A percentile compares a stretch with the other conserved stretches of the same genome.
phyloP scores from a whole-genome alignment of 169 alveolate genomes.

The Eimeria necatrix region DNA sequence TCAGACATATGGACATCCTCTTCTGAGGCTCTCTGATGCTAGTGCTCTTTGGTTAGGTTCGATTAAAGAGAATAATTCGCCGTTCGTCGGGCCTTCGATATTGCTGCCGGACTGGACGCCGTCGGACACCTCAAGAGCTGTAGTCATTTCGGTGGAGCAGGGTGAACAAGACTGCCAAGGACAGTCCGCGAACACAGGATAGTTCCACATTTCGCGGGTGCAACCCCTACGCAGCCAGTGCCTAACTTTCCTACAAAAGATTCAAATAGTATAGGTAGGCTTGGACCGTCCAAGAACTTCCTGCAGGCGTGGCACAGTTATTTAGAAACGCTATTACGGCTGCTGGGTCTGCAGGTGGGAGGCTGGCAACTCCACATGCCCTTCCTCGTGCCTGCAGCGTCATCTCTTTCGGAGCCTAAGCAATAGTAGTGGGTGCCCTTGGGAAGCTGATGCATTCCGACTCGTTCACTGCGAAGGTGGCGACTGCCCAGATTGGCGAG shows the following conservation, averaged over 20 bases:
- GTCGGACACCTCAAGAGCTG: slow-evolving; percentile 16
- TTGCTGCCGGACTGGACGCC: slow-evolving; percentile 61
- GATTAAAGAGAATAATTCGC: slow-evolving; percentile 13
- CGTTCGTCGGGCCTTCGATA: slow-evolving; percentile 35
- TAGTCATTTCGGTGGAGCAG: slow-evolving; percentile 5
- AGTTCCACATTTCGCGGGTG: neutral
- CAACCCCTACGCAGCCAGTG: neutral
- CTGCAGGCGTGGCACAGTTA: too few species aligned
- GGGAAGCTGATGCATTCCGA: slow-evolving; percentile 45
- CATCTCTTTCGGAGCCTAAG: slow-evolving; percentile 10
- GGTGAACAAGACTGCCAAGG: slow-evolving; percentile 52
- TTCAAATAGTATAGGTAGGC: too few species aligned
- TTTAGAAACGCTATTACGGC: neutral
- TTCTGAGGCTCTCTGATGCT: slow-evolving; percentile 40
- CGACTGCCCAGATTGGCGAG: slow-evolving; percentile 58
- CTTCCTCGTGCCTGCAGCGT: slow-evolving; percentile 58
- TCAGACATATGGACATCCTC: slow-evolving; percentile 55
- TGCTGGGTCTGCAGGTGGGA: slow-evolving; percentile 70
- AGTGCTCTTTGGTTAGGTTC: slow-evolving; percentile 50
- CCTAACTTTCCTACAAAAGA: neutral
- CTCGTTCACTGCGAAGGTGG: slow-evolving; percentile 59
- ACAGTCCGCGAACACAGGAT: slow-evolving; percentile 37
- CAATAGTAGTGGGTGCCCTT: slow-evolving; percentile 12
- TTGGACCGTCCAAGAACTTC: too few species aligned
- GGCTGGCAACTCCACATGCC: slow-evolving; percentile 59